These are phyloP conservation scores for Durotheca rogersii DNA, from an alignment of 495 filamentous ascomycete genomes.

Conservation along the genomic window DNA sequence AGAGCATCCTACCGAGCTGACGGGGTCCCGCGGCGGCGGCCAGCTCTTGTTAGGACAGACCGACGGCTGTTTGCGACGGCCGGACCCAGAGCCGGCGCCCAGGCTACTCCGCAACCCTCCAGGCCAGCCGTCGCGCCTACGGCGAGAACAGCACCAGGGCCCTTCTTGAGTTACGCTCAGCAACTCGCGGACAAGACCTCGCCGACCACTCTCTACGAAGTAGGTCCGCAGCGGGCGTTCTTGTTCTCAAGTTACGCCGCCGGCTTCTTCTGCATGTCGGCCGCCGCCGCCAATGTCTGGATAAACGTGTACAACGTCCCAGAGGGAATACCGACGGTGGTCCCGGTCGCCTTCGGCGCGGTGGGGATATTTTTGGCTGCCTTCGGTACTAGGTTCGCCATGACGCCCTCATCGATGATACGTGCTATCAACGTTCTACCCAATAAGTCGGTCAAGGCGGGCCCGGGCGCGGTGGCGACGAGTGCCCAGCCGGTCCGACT, in stretches of 20 bases:
- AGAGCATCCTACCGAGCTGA: slow-evolving; percentile 3
- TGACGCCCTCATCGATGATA: slow-evolving; percentile 45
- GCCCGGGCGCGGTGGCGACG: neutral
- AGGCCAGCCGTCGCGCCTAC: neutral
- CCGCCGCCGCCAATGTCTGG: slow-evolving; percentile 57
- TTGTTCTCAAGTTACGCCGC: slow-evolving; percentile 56
- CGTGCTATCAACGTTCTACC: slow-evolving; percentile 44
- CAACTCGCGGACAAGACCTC: slow-evolving; percentile 44
- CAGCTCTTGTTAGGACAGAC: slow-evolving; percentile 23
- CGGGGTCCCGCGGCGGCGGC: slow-evolving; percentile 2
- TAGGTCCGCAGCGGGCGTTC: slow-evolving; percentile 61
- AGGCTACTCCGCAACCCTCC: neutral
- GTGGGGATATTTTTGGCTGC: slow-evolving; percentile 47
- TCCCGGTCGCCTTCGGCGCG: slow-evolving; percentile 46
- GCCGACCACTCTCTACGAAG: slow-evolving; percentile 59
- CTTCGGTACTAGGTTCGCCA: slow-evolving; percentile 49
- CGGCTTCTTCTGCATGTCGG: slow-evolving; percentile 57
- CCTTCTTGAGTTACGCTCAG: slow-evolving; percentile 37
- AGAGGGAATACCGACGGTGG: slow-evolving; percentile 42
- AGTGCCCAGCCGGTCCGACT: slow-evolving; percentile 29
- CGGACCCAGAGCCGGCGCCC: slow-evolving; percentile 31
- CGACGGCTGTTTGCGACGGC: slow-evolving; percentile 43
- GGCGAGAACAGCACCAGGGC: neutral
- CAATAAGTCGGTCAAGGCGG: slow-evolving; percentile 7
- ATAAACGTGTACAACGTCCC: slow-evolving; percentile 45